Evolutionary conservation across 1,139 yeast species (phyloP).

Genomic region (Zygoascus hellenicus): DNA sequence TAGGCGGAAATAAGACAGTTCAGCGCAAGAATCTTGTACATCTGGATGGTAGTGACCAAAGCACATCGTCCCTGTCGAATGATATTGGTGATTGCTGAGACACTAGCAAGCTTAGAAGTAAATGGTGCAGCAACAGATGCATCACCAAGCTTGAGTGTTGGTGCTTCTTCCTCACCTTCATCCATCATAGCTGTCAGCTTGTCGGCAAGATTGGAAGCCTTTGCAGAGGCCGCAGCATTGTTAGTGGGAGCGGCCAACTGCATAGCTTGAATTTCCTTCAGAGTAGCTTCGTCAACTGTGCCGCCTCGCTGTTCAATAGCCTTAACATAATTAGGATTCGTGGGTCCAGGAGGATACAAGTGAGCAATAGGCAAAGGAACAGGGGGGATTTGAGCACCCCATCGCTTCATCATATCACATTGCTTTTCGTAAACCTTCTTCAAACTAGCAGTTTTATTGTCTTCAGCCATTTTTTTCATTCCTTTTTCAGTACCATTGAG

Average conservation of each 20-base stretch:
- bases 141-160: slow-evolving; percentile 91
- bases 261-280: slow-evolving; percentile 51
- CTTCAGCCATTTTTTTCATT: slow-evolving; percentile 82
- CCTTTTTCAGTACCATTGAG: slow-evolving; percentile 96
- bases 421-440: slow-evolving; percentile 79
- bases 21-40: slow-evolving; percentile 96
- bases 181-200: slow-evolving; percentile 63
- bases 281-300: slow-evolving; percentile 47
- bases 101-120: slow-evolving; percentile 89
- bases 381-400: slow-evolving; percentile 69
- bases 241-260: slow-evolving; percentile 34
- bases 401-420: slow-evolving; percentile 63
- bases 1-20: slow-evolving; percentile 97
- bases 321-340: slow-evolving; percentile 79
- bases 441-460: slow-evolving; percentile 59
- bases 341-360: slow-evolving; percentile 92
- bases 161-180: slow-evolving; percentile 79
- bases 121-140: slow-evolving; percentile 99
- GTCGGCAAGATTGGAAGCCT: slow-evolving; percentile 62
- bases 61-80: slow-evolving; percentile 99
- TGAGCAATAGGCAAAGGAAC: slow-evolving; percentile 88
- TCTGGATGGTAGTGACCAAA: slow-evolving; percentile 92
- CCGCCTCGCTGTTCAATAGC: slow-evolving; percentile 84
- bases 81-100: slow-evolving; percentile 86
- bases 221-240: slow-evolving; percentile 30